Evolutionary conservation across 2,329 filamentous ascomycete species (phyloP).

Genomic region (Claviceps humidiphila): DNA sequence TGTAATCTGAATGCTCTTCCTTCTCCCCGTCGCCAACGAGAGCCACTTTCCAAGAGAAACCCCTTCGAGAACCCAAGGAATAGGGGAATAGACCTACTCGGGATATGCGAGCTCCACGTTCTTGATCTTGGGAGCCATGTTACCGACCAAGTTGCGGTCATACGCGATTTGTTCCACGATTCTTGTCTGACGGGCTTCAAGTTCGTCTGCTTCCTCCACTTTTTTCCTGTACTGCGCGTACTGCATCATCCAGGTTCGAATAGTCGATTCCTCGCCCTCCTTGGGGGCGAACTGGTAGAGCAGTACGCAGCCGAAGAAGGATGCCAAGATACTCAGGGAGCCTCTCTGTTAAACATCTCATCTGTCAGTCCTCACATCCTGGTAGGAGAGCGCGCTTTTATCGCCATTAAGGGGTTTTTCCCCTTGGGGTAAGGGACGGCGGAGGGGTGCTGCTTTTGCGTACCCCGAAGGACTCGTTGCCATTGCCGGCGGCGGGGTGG

Average conservation of each 20-base stretch:
- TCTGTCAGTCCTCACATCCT: neutral
- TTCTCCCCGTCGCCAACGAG: too few species aligned
- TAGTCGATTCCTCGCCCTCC: conserved; percentile 35
- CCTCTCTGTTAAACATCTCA: conserved; percentile 25
- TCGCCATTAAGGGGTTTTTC: neutral
- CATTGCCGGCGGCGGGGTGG: conserved; percentile 32
- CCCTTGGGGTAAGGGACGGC: too few species aligned
- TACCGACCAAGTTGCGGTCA: conserved; percentile 42
- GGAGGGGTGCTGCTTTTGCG: conserved; percentile 15
- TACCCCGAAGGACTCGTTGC: conserved; percentile 45
- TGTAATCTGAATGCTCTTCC: too few species aligned
- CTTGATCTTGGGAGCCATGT: conserved; percentile 27
- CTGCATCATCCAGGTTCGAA: conserved; percentile 33
- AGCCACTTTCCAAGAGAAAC: too few species aligned
- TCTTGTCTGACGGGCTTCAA: conserved; percentile 31
- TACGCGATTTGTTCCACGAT: conserved; percentile 41
- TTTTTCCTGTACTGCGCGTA: conserved; percentile 29
- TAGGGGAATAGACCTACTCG: conserved; percentile 33
- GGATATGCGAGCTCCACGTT: conserved; percentile 41
- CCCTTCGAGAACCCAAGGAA: too few species aligned
- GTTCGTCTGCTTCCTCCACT: conserved; percentile 40
- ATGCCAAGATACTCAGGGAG: conserved; percentile 32
- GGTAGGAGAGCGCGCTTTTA: neutral
- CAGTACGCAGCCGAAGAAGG: conserved; percentile 29
- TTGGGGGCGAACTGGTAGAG: conserved; percentile 36